Conservation (phyloP, 768 basidiomycete genomes). For the Chalciporus piperatus region DNA sequence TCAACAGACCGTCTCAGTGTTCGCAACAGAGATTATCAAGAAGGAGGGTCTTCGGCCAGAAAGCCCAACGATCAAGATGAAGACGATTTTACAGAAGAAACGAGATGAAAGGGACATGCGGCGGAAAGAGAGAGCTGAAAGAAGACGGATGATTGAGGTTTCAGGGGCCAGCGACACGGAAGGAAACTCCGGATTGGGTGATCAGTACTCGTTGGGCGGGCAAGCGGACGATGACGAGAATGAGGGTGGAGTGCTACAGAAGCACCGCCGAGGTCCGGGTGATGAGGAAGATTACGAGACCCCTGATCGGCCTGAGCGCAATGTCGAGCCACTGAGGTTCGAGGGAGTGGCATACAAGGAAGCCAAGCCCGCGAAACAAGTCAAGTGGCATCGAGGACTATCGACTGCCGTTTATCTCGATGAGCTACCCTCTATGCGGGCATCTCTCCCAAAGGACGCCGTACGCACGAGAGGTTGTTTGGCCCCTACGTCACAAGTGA, state of each 20-base stretch:
- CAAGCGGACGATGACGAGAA: slow-evolving; percentile 24
- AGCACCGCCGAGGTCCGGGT: slow-evolving; percentile 66
- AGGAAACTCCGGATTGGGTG: slow-evolving; percentile 20
- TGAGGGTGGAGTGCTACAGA: slow-evolving; percentile 22
- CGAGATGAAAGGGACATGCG: slow-evolving; percentile 57
- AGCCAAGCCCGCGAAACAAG: slow-evolving; percentile 45
- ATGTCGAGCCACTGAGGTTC: slow-evolving; percentile 40
- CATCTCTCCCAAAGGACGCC: slow-evolving; percentile 40
- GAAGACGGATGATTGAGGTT: slow-evolving; percentile 45
- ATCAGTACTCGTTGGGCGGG: background rate
- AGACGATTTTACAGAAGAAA: slow-evolving; percentile 64
- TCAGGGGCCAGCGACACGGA: slow-evolving; percentile 27
- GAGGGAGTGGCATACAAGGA: slow-evolving; percentile 31
- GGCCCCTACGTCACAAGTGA: slow-evolving; percentile 64
- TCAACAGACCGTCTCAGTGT: slow-evolving; percentile 57
- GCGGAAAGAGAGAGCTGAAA: slow-evolving; percentile 57
- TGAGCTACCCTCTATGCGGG: slow-evolving; percentile 54
- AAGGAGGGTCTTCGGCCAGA: slow-evolving; percentile 71
- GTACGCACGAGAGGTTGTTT: slow-evolving; percentile 60
- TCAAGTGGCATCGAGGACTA: slow-evolving; percentile 77
- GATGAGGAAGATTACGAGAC: slow-evolving; percentile 82
- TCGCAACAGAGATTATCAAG: slow-evolving; percentile 70
- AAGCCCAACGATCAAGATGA: slow-evolving; percentile 74
- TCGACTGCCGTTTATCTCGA: slow-evolving; percentile 61
- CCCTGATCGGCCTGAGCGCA: slow-evolving; percentile 46